Percentiles rank a stretch among this genome's conserved stretches.
Conservation (phyloP, 257 asterid species). For the Primulina eburnea region DNA sequence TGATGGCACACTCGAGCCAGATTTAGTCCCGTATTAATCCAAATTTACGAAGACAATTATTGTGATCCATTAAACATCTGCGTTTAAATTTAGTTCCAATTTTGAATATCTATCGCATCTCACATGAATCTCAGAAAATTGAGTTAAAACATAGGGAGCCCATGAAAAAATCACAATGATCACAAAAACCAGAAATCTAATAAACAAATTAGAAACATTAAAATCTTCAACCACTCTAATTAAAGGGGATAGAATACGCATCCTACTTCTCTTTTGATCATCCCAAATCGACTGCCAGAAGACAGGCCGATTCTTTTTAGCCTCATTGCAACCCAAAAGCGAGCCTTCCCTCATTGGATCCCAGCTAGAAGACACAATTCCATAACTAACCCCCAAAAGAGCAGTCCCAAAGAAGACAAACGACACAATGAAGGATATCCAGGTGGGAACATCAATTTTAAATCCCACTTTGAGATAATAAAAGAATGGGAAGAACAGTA, state of each 20-base stretch:
- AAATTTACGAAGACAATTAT: neutral
- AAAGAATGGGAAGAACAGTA: slow-evolving; percentile 85
- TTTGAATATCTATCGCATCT: neutral
- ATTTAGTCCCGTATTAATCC: neutral
- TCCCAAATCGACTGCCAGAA: slow-evolving; percentile 79
- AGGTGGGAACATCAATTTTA: slow-evolving; percentile 85
- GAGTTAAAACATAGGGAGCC: neutral
- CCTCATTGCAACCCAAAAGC: slow-evolving; percentile 88
- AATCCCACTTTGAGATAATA: slow-evolving; percentile 81
- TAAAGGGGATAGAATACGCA: neutral
- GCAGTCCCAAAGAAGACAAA: slow-evolving; percentile 88
- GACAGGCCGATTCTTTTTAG: slow-evolving; percentile 92
- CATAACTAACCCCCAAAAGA: slow-evolving; percentile 80
- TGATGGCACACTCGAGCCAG: neutral
- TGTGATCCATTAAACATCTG: neutral
- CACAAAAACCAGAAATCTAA: neutral
- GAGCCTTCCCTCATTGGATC: slow-evolving; percentile 96
- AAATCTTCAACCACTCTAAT: neutral
- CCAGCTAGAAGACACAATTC: slow-evolving; percentile 97
- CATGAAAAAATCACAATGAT: neutral
- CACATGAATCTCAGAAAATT: neutral
- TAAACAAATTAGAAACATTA: neutral
- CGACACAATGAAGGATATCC: slow-evolving; percentile 88
- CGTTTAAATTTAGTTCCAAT: neutral
- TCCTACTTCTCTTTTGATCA: slow-evolving; percentile 48